Evolutionary conservation across 495 filamentous ascomycete genomes (phyloP).

Genomic region (Recurvomyces mirabilis): DNA sequence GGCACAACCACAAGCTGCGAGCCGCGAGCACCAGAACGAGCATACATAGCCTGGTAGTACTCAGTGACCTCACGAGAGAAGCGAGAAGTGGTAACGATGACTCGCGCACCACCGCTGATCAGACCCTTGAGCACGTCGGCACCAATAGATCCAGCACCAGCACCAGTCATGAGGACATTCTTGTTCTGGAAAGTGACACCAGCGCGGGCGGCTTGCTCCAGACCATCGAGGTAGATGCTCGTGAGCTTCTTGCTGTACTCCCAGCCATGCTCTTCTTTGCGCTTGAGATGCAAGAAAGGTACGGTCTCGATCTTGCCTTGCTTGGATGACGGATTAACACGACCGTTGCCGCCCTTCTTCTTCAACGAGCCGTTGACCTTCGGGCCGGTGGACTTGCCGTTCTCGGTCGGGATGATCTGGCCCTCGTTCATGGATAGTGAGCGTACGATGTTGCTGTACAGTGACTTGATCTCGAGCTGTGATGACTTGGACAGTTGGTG

Average conservation of each 20-base stretch:
- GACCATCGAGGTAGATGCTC: slow-evolving; percentile 76
- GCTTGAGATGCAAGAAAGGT: slow-evolving; percentile 93
- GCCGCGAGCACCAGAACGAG: slow-evolving; percentile 80
- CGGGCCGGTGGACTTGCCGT: slow-evolving; percentile 35
- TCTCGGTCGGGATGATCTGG: slow-evolving; percentile 85
- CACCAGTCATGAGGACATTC: slow-evolving; percentile 96
- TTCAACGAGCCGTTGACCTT: slow-evolving; percentile 48
- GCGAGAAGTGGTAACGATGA: slow-evolving; percentile 88
- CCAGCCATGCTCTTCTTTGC: slow-evolving; percentile 90
- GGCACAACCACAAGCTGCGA: slow-evolving; percentile 96
- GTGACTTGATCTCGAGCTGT: slow-evolving; percentile 83
- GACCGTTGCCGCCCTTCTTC: slow-evolving; percentile 52
- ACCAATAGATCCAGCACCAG: slow-evolving; percentile 93
- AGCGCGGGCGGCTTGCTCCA: slow-evolving; percentile 74
- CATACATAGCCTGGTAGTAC: slow-evolving; percentile 98
- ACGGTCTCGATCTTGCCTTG: slow-evolving; percentile 92
- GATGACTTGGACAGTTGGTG: slow-evolving; percentile 91
- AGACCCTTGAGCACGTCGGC: slow-evolving; percentile 96
- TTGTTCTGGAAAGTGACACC: slow-evolving; percentile 90
- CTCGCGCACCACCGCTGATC: slow-evolving; percentile 91
- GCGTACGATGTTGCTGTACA: slow-evolving; percentile 87
- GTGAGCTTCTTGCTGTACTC: slow-evolving; percentile 98
- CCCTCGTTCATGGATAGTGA: slow-evolving; percentile 93
- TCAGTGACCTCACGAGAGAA: slow-evolving; percentile 97
- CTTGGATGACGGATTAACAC: slow-evolving; percentile 46